Base-by-base conservation (phyloP, 2,329 filamentous ascomycete species). In the Stenocarpella maydis region DNA sequence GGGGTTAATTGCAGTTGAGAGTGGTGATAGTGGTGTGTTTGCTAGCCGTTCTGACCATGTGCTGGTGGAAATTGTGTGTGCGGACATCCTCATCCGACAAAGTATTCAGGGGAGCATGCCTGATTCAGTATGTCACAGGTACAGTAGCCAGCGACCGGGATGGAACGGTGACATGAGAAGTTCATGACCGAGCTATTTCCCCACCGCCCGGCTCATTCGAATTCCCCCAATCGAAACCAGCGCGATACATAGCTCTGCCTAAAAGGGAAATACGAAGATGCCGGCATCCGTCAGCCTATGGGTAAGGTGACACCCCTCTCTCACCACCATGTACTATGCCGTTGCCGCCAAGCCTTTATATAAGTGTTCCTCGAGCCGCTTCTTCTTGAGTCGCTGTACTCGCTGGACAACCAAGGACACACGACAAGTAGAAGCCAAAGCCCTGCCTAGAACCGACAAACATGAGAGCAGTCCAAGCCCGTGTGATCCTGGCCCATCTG, bases 241-340 rank as follows among this genome's bases (percentile, higher is more conserved):
- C 19, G 26, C 43, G 41, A n/a, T 19, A 49, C 41, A 19, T 6
- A 26, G n/a, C 8, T 49, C 43, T 49, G 19, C 58, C 58, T 37
- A 15, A 63, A 49, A 19, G 4, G 58, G 58, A 63, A 49, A 63
- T 5, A 63, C 43, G 58, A 43, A 63, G 58, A 63, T 21, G 41
- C 58, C n/a, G 26, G 5, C 41, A 19, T 43, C 41, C 43, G 28
- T 37, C n/a, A 37, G 28, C 41, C 41, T 24, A n/a, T n/a, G 55
- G 55, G 19, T 5, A 15, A 21, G 19, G 7, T 47, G 26, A 14
- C 24, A 19, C 41, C 26, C 43, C 28, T 10, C 28, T 49, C 28
- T 47, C 14, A 49, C 19, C 37, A 17, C 17, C 12, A 1, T 17
- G 12, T 19, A 24, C 17, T 24, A 19, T 19, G 12, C 17, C 6